Base-by-base conservation (phyloP, 2,329 filamentous ascomycete genomes). In the Nemania diffusa region DNA sequence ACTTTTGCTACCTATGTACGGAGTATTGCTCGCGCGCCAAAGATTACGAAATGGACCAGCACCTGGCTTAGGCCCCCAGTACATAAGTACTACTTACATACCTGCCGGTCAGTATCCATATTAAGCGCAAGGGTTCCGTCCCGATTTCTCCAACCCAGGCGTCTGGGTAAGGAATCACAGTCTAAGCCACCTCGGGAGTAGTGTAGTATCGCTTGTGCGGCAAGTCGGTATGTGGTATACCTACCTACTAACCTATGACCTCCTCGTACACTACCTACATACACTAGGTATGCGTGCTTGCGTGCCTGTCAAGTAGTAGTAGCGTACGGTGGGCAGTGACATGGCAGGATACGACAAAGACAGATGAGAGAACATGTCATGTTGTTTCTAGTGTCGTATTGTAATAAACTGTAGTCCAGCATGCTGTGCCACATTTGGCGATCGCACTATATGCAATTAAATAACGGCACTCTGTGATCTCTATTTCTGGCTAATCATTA, bases 101-200 rank as follows among this genome's bases (percentile, higher is more conserved):
- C n/a, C n/a, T n/a, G n/a, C n/a, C 29, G 9, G 29, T 32, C 55
- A 37, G 56, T 66, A 59, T 56, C 64, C 64, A 57, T 69, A 62
- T 62, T 65, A 70, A 71, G 71, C 67, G 69, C 73, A 76, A 73
- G 75, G 75, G 73, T 76, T 62, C 44, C 44, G 53, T 70, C 68
- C 72, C 69, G 62, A 73, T 61, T 65, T 65, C 64, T 63, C 69
- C 44, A 74, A 76, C 74, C 75, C 75, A 74, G 74, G 72, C 71
- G 72, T 70, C 68, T 75, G 75, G 75, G 68, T 74, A 75, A 72
- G 72, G 71, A 74, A 73, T 70, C 67, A 73, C 71, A 57, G 50
- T 55, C 74, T 76, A 75, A 73, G 67, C 75, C 72, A 13, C 60
- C 69, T 75, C 70, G 61, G 75, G 71, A 40, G 60, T 74, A 74